Base-by-base conservation (phyloP, 2,329 filamentous ascomycete genomes). In the Mycocentrospora acerina region DNA sequence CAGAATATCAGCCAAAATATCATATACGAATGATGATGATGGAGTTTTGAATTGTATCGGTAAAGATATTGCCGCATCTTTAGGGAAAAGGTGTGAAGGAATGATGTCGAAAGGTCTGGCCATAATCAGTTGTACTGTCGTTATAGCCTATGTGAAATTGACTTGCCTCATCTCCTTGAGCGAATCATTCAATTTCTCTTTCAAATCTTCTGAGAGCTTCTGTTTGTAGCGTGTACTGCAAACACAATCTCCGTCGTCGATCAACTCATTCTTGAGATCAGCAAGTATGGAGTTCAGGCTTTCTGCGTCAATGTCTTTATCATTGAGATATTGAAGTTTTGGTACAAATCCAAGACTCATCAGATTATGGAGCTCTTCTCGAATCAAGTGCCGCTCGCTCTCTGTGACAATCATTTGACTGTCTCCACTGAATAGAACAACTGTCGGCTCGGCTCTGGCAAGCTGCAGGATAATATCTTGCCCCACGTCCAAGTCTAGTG, bases 351-450 rank as follows among this genome's bases (percentile, higher is more conserved):
- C 37, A 2, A 16, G 32, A 2, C 31, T 33, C 5, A 57, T 25
- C 7, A 35, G 9, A 1, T 36, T 25, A 13, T 37, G 30, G 3
- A 64, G 35, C 3, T 48, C 29, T 14, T 46, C 22, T 6, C 35
- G 28, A 15, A 62, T 40, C 1, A 34, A 30, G 29, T 60, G 48
- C 30, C 55, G 44, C 27, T 62, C 45, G 2, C 40, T 11, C n/a
- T 53, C 51, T 5, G 60, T 29, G 31, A 67, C 37, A 22, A 65
- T 46, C n/a, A 43, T 40, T n/a, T 40, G 36, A 4, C 46, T 35
- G 15, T 63, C 47, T 22, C 39, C 37, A 37, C 57, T 64, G 12
- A 63, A 40, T 13, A 67, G 35, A 15, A 55, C 53, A 11, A 57
- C 30, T 12, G 36, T 24, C 12, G 49, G 40, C 24, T 37, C 42